Base-by-base conservation (phyloP, 2,329 filamentous ascomycete genomes). In the Talaromyces piceae region DNA sequence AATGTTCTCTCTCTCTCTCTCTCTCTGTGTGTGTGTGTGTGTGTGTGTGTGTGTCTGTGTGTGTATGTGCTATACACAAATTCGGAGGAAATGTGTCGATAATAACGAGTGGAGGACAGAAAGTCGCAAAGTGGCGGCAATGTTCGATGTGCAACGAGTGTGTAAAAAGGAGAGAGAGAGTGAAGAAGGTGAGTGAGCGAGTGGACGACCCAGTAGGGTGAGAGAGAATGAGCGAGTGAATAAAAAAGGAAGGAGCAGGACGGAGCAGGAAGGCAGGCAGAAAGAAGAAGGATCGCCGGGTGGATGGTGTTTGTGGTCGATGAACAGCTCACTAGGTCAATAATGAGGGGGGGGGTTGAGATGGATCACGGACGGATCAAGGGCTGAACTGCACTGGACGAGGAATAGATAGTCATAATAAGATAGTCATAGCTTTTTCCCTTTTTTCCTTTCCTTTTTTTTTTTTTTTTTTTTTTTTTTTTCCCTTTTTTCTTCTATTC, bases 211-310 rank as follows among this genome's bases (percentile, higher is more conserved):
- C 20, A 31, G 18, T 20, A 23, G 23, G n/a, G 18, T 9, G 43
- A 46, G 43, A 9, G 20, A 23, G 8, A 49, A 2, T 3, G 31
- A 22, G 16, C 18, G 37, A 26, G 13, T 46, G 41, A 18, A 8
- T 13, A 39, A 45, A 23, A 48, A 31, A 20, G 33, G 39, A 22
- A 37, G 30, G 22, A 43, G 27, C 22, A 30, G 45, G 50, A 22
- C n/a, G n/a, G n/a, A n/a, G n/a, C n/a, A n/a, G n/a, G n/a, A n/a
- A n/a, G n/a, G n/a, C n/a, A n/a, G 5, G 45, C 25, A 20, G 37
- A 51, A 39, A 31, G 25, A 41, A 33, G 26, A 28, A 41, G 41
- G 49, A 39, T 44, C 39, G 18, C 43, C 25, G 43, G 28, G 13
- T 28, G 25, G 41, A 48, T 31, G 31, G 31, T 23, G 41, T 11